These are phyloP conservation scores for Lachnellula willkommii DNA, from an alignment of 2,329 filamentous ascomycete genomes.

Conservation along the genomic window DNA sequence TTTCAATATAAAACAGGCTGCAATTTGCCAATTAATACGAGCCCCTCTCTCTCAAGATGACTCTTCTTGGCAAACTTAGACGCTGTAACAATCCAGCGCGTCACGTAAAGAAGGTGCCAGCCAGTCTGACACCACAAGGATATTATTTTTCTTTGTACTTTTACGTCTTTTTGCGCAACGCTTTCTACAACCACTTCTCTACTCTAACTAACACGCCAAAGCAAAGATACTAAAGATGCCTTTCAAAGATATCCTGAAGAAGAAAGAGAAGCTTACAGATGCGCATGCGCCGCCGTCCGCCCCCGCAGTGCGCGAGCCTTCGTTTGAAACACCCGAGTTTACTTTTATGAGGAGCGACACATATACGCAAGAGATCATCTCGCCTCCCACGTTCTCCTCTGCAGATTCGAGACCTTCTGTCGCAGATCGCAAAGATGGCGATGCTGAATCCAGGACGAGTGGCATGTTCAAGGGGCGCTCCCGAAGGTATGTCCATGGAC, in stretches of 20 bases:
- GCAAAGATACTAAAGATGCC: slow-evolving; percentile 42
- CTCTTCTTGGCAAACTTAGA: slow-evolving; percentile 11
- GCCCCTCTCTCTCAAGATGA: slow-evolving; percentile 4
- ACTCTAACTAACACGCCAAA: neutral
- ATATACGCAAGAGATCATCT: slow-evolving; percentile 69
- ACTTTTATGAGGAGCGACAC: slow-evolving; percentile 86
- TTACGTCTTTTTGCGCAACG: slow-evolving; percentile 3
- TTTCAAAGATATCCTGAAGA: slow-evolving; percentile 56
- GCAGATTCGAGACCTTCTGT: slow-evolving; percentile 31
- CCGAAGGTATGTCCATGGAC: slow-evolving; percentile 21
- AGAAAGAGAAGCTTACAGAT: slow-evolving; percentile 50
- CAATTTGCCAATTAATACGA: neutral
- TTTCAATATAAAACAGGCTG: neutral
- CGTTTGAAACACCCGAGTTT: slow-evolving; percentile 54
- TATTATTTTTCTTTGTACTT: neutral
- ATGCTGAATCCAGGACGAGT: slow-evolving; percentile 26
- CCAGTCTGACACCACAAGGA: neutral
- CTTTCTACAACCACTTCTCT: neutral
- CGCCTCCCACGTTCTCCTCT: slow-evolving; percentile 52
- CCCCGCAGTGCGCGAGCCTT: slow-evolving; percentile 26
- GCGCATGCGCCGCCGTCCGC: slow-evolving; percentile 26
- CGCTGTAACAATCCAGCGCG: slow-evolving; percentile 20
- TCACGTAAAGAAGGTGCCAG: slow-evolving; percentile 11
- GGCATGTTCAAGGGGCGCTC: slow-evolving; percentile 33
- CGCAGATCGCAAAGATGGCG: slow-evolving; percentile 2